Evolutionary conservation across 495 filamentous ascomycete species (phyloP), one percentile per base, ranked within the genome.

Genomic region (Amorphotheca resinae): DNA sequence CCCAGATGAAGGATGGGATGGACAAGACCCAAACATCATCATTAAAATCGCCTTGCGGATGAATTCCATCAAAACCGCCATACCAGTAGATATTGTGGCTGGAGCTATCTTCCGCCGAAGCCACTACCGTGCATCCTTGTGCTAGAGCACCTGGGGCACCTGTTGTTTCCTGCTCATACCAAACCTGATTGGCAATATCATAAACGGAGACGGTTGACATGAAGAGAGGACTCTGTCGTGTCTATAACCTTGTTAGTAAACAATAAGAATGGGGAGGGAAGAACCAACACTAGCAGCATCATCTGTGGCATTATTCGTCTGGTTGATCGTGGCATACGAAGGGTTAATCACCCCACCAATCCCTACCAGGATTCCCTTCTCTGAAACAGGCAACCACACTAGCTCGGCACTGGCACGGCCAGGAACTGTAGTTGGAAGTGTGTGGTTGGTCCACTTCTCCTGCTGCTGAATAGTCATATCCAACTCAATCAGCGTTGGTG

Each of bases 1-100:
- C 73, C 84, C 84, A 89, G n/a, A 62, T 74, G 57, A 89, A 88
- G 0, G 80, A 76, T 0, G 84, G 84, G 12, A 88, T 55, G 0
- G 82, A 84, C 20, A 89, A 55, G 9, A 87, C 70, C 58, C 80
- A 87, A 11, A 87, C 76, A 39, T 84, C 77, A 48, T 84, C 80
- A 9, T 59, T 73, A 30, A 65, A 70, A 9, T 49, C 45, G 9
- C 53, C 22, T 9, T 28, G 30, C 2, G 20, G 32, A 1, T 49
- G 39, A 1, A 49, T 22, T 0, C 75, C 77, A 36, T 76, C 57
- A 44, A 74, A 80, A 2, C 82, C 82, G 15, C 82, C 82, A 48
- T 87, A 87, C 46, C 79, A 79, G 54, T 85, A 87, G 42, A 87
- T 81, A 49, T 82, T 79, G 54, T 74, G 72, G 11, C 73, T 77